Evolutionary conservation across 2,329 filamentous ascomycete genomes (phyloP), one percentile per base, ranked within the genome.

Genomic region (Colletotrichum graminicola): DNA sequence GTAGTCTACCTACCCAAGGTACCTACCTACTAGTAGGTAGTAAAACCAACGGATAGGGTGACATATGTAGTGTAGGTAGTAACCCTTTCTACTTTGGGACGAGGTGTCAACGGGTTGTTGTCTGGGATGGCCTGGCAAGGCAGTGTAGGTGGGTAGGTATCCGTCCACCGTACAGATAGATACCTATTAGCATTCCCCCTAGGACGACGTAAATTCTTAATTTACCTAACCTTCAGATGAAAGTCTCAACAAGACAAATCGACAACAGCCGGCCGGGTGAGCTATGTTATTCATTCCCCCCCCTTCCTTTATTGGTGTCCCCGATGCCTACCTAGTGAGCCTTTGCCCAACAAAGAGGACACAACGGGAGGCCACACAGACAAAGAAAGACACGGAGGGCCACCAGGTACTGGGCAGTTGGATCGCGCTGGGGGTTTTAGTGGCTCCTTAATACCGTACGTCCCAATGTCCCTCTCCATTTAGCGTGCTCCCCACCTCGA

Each of bases 81-180:
- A 34, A 16, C 26, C 41, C 60, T 63, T 56, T 32, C 65, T 69
- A 39, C 69, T 60, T 69, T 62, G 52, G 60, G 60, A 61, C 12
- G 29, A 47, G 16, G 10, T 43, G 69, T 18, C 45, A 64, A 68
- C 65, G 66, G 60, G 60, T 45, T 49, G 59, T 34, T 69, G 60
- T 64, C 69, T 72, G 39, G 69, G 69, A 72, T 59, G 67, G 43
- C 69, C 66, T 43, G 47, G 47, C 49, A 62, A 67, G 34, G 62
- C 51, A 29, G 29, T 29, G 29, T 29, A 29, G 29, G 29, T 29
- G 4, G 29, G 29, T 29, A 29, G 29, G 29, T 29, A 29, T n/a
- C n/a, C n/a, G n/a, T n/a, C n/a, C n/a, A n/a, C n/a, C 29, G 29
- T 2, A 11, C 8, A 36, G 34, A 36, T 7, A 36, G 7, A 11